Conservation (phyloP, 495 filamentous ascomycete genomes). For the Pseudoneurospora amorphoporcata region DNA sequence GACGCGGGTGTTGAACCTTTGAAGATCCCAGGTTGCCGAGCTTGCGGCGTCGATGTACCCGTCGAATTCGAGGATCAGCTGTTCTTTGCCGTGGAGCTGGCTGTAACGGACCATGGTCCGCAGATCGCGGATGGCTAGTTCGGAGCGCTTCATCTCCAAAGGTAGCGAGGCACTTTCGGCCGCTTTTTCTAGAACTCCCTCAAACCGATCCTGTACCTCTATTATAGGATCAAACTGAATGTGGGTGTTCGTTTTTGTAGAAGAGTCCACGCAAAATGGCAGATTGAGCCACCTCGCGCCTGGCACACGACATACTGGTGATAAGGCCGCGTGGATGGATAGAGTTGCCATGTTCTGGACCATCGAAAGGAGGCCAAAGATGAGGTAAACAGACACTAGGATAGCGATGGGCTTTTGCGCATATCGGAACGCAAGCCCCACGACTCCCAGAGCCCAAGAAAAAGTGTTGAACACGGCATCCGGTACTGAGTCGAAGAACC, state of each 20-base stretch:
- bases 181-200: constrained; percentile 51
- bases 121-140: constrained; percentile 62
- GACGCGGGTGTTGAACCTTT: constrained; percentile 58
- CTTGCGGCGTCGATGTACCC: constrained; percentile 53
- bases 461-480: constrained; percentile 21
- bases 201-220: constrained; percentile 53
- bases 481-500: constrained; percentile 15
- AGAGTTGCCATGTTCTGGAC: constrained; percentile 41
- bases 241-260: constrained; percentile 5
- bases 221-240: constrained; percentile 59
- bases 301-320: constrained; percentile 55
- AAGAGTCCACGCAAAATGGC: constrained; percentile 44
- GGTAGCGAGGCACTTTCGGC: constrained; percentile 49
- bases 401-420: constrained; percentile 46
- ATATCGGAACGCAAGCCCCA: constrained; percentile 38
- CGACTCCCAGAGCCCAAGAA: constrained; percentile 38
- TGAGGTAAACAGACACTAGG: constrained; percentile 41
- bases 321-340: constrained; percentile 40
- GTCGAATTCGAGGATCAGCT: constrained; percentile 56
- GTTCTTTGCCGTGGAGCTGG: constrained; percentile 37
- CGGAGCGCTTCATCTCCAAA: constrained; percentile 59
- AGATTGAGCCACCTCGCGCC: constrained; percentile 46
- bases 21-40: constrained; percentile 45
- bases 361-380: constrained; percentile 37
- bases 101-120: constrained; percentile 49